Conservation (phyloP, 83 land plant species). For the Picea abies region DNA sequence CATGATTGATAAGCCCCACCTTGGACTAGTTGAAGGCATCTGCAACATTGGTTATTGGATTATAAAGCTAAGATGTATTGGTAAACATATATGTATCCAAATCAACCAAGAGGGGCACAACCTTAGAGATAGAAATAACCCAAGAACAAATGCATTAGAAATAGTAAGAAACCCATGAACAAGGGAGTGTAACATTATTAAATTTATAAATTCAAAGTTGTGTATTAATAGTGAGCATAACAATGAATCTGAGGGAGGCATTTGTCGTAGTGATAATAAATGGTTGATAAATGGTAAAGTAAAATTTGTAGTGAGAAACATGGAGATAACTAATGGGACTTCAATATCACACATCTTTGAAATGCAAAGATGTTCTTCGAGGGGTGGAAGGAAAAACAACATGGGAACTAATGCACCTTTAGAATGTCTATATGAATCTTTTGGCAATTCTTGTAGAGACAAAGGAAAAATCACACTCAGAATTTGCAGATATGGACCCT, state of each 20-base stretch:
- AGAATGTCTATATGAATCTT: background rate
- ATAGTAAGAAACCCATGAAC: no score
- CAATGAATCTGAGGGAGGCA: background rate
- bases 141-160: no score
- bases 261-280: background rate
- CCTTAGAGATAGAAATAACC: no score
- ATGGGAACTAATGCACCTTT: background rate
- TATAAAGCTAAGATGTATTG: no score
- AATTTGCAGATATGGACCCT: background rate
- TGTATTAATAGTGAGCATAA: background rate
- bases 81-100: no score
- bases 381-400: background rate
- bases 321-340: background rate
- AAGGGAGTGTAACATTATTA: no score
- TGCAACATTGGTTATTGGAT: no score
- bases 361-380: background rate
- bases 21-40: no score
- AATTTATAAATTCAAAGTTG: no score
- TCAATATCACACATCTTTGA: background rate
- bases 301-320: background rate
- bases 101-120: no score
- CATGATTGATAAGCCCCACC: no score
- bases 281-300: conserved; percentile 1
- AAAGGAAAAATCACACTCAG: background rate
- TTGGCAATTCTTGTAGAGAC: background rate